A percentile compares a stretch with the other conserved stretches of the same genome.
These are phyloP conservation scores for Begonia peltatifolia DNA, from an alignment of 306 rosid species.

Conservation along the genomic window DNA sequence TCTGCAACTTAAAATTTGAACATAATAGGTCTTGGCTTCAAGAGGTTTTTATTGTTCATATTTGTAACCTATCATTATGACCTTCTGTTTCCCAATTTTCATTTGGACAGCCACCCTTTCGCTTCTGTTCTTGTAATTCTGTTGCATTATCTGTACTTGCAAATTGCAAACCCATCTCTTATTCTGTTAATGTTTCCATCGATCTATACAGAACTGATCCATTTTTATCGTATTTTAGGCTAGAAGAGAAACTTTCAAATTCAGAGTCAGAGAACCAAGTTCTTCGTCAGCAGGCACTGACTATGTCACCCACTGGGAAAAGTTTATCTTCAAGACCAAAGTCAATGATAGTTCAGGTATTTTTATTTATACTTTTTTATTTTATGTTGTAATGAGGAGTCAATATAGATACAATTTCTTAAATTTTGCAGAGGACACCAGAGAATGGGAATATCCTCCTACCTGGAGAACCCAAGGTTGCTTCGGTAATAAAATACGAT, in stretches of 20 bases:
- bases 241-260: constrained; percentile 92
- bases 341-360: constrained; percentile 84
- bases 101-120: no score
- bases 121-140: no score
- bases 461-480: constrained; percentile 60
- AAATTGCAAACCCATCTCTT: no score
- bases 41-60: no score
- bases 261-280: constrained; percentile 97
- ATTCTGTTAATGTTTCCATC: no score
- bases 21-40: no score
- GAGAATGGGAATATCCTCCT: constrained; percentile 72
- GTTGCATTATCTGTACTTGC: no score
- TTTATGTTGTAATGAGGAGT: constrained; percentile 8
- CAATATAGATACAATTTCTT: constrained; percentile 6
- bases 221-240: constrained; percentile 28
- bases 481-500: constrained; percentile 32
- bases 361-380: constrained; percentile 4
- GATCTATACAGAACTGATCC: no score
- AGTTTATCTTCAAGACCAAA: constrained; percentile 63
- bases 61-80: no score
- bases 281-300: constrained; percentile 98
- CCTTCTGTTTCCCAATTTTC: no score
- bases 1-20: no score
- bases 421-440: constrained; percentile 71
- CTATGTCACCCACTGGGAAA: constrained; percentile 84